Percentiles rank a stretch among this genome's conserved stretches.
These are phyloP conservation scores for Dichotomopilus funicola DNA, from an alignment of 2,329 filamentous ascomycete species.

Conservation along the genomic window DNA sequence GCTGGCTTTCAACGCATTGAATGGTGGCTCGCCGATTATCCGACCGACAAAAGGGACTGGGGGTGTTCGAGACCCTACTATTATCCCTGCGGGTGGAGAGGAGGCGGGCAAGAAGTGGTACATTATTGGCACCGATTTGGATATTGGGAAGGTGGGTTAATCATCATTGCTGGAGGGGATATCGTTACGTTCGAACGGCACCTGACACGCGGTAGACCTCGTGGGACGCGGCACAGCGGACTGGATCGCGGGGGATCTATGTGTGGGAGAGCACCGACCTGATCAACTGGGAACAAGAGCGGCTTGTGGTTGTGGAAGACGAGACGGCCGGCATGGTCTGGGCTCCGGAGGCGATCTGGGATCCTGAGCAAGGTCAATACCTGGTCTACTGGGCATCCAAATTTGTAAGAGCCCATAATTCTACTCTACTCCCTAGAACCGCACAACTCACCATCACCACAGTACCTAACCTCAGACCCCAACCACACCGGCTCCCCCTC, in stretches of 20 bases:
- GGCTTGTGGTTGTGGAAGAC: constrained; percentile 45
- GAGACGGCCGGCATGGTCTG: constrained; percentile 52
- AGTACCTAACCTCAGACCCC: constrained; percentile 43
- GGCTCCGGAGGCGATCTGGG: constrained; percentile 51
- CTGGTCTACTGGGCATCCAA: constrained; percentile 43
- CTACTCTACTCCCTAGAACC: neutral
- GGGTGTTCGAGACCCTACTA: constrained; percentile 46
- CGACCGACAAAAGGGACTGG: constrained; percentile 44
- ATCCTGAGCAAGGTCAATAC: constrained; percentile 39
- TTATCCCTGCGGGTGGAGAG: constrained; percentile 40
- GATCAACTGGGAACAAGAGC: constrained; percentile 42
- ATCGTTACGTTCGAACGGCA: constrained; percentile 22
- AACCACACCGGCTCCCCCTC: constrained; percentile 42
- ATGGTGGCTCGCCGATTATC: constrained; percentile 42
- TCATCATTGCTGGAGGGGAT: neutral
- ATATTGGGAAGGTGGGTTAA: constrained; percentile 39
- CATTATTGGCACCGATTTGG: constrained; percentile 48
- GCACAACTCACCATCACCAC: neutral
- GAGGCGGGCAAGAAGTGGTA: constrained; percentile 48
- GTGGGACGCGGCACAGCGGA: constrained; percentile 47
- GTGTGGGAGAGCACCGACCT: constrained; percentile 50
- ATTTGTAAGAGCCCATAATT: constrained; percentile 31
- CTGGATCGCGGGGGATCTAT: constrained; percentile 45
- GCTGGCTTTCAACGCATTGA: constrained; percentile 42
- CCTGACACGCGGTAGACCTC: constrained; percentile 30